phyloP scores from a whole-genome alignment of 2,329 filamentous ascomycete species.

The Ophiostoma sp. region DNA sequence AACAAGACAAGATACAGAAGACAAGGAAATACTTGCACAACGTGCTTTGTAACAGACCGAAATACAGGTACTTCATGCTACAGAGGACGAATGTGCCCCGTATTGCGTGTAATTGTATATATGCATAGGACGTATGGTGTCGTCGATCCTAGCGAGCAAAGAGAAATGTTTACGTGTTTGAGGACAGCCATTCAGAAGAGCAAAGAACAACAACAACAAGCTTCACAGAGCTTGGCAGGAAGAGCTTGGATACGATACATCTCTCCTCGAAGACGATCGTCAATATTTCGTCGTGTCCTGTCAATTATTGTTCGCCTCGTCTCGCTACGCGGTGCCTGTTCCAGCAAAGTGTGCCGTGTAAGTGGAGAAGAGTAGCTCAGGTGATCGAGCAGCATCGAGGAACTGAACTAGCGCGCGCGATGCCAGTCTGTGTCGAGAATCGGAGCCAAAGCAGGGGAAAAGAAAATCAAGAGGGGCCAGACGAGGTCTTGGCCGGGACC shows the following conservation, averaged over 20 bases:
- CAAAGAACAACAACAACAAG: not conserved
- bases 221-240: not conserved
- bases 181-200: not conserved
- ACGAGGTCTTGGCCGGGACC: not conserved
- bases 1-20: not conserved
- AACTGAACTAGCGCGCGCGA: not conserved
- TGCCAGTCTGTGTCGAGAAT: slow-evolving; percentile 10
- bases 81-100: slow-evolving; percentile 6
- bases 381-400: not conserved
- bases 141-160: not conserved
- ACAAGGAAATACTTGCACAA: not conserved
- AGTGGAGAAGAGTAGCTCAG: not conserved
- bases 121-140: slow-evolving; percentile 11
- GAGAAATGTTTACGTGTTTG: not conserved
- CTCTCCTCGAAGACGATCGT: too few relatives aligned
- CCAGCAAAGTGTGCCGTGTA: not conserved
- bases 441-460: not conserved
- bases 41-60: not conserved
- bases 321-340: slow-evolving; percentile 9
- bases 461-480: not conserved
- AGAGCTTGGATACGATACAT: too few relatives aligned
- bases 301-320: not conserved
- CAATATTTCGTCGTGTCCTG: not conserved
- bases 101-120: not conserved
- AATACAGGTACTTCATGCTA: not conserved